Percentiles rank a stretch among this genome's conserved stretches.
phyloP scores from a whole-genome alignment of 306 rosid species.

The Corylus heterophylla region DNA sequence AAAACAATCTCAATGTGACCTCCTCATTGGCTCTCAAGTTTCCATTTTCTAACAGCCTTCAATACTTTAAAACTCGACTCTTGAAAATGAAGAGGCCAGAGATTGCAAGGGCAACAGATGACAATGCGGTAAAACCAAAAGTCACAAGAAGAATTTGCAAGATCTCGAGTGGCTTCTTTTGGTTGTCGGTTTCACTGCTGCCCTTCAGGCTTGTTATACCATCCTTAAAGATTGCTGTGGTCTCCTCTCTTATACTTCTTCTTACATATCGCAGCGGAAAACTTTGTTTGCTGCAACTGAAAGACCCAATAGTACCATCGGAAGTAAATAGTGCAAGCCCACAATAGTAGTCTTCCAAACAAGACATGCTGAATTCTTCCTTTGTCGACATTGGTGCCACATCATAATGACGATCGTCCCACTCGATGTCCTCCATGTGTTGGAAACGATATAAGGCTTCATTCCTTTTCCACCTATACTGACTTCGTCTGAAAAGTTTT shows the following conservation, averaged over 20 bases:
- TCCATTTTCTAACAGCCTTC: slow-evolving; percentile 13
- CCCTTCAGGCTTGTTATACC: neutral
- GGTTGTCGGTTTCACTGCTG: neutral
- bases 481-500: neutral
- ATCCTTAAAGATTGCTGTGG: neutral
- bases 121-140: neutral
- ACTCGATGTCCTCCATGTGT: neutral
- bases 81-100: slow-evolving; percentile 9
- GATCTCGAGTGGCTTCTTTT: neutral
- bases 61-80: slow-evolving; percentile 10
- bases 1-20: slow-evolving; percentile 20
- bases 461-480: neutral
- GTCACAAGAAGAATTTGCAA: slow-evolving; percentile 4
- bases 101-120: neutral
- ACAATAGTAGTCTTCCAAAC: neutral
- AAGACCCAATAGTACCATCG: fast-evolving
- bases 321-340: neutral
- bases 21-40: neutral
- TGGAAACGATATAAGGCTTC: fast-evolving
- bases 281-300: neutral
- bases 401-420: neutral
- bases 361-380: neutral
- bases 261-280: neutral
- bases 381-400: neutral
- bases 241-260: fast-evolving